Evolutionary conservation across 176 grass and related monocot genomes (phyloP).

Genomic region (Musa schizocarpa): DNA sequence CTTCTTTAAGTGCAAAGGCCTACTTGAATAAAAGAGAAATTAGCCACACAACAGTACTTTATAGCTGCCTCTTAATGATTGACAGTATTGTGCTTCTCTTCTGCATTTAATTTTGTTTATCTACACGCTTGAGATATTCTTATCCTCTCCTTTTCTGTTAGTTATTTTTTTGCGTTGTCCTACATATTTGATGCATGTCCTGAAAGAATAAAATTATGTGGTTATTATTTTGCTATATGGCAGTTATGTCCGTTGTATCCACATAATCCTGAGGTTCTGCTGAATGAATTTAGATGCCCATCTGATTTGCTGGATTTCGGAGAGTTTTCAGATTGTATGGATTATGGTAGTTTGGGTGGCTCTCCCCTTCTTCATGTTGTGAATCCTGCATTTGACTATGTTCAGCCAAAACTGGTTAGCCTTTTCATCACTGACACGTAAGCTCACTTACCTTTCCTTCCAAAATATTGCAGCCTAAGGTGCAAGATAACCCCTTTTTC

Average conservation of each 20-base stretch:
- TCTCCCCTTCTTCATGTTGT: slow-evolving; percentile 71
- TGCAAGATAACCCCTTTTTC: background rate
- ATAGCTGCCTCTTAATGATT: background rate
- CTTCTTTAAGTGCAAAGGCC: background rate
- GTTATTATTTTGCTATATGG: background rate
- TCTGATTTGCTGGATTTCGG: slow-evolving; percentile 93
- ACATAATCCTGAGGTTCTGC: slow-evolving; percentile 79
- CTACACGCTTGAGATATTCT: background rate
- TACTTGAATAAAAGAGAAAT: background rate
- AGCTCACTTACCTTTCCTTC: slow-evolving; percentile 18
- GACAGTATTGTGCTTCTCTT: background rate
- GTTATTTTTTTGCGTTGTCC: background rate
- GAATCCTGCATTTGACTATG: slow-evolving; percentile 93
- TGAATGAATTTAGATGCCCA: slow-evolving; percentile 88
- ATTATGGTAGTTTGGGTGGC: slow-evolving; percentile 57
- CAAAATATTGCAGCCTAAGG: background rate
- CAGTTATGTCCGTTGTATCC: slow-evolving; percentile 93
- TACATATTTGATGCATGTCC: background rate
- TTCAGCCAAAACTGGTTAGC: slow-evolving; percentile 87
- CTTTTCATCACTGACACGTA: slow-evolving; percentile 95
- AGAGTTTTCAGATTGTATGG: slow-evolving; percentile 92
- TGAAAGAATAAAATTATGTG: background rate
- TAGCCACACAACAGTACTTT: background rate
- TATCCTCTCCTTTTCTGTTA: background rate
- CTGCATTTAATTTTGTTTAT: background rate